Percentiles rank a stretch among this genome's conserved stretches.
phyloP scores from a whole-genome alignment of 75 land plant species.

The Chamaecyparis obtusa region DNA sequence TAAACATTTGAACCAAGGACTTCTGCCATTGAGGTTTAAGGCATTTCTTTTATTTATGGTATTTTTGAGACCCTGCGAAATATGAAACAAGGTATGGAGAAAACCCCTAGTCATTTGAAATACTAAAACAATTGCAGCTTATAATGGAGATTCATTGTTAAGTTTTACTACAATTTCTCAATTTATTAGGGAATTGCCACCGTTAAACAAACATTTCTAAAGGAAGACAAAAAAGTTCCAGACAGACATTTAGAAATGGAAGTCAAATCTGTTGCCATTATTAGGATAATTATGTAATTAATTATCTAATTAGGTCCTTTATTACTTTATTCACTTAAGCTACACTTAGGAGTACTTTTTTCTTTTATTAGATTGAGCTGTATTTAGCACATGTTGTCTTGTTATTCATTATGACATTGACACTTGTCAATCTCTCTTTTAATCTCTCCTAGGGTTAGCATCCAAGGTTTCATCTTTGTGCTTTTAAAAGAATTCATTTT shows the following conservation, averaged over 20 bases:
- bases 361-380: no score
- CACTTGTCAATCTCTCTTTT: no score
- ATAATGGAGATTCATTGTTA: background rate
- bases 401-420: no score
- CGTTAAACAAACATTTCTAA: background rate
- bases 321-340: no score
- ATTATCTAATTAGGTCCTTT: no score
- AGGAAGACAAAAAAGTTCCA: background rate
- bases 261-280: background rate
- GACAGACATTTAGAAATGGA: background rate
- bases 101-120: background rate
- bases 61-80: background rate
- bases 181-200: background rate
- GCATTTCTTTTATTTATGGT: background rate
- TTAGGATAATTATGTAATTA: no score
- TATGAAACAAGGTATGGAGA: background rate
- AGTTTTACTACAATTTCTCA: background rate
- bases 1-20: background rate
- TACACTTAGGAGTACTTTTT: no score
- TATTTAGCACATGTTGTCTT: no score
- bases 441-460: no score
- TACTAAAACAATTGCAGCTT: background rate
- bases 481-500: no score
- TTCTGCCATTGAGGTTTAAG: background rate
- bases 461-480: no score